Evolutionary conservation across 441 rosid genomes (phyloP).

Genomic region (Adansonia madagascariensis): DNA sequence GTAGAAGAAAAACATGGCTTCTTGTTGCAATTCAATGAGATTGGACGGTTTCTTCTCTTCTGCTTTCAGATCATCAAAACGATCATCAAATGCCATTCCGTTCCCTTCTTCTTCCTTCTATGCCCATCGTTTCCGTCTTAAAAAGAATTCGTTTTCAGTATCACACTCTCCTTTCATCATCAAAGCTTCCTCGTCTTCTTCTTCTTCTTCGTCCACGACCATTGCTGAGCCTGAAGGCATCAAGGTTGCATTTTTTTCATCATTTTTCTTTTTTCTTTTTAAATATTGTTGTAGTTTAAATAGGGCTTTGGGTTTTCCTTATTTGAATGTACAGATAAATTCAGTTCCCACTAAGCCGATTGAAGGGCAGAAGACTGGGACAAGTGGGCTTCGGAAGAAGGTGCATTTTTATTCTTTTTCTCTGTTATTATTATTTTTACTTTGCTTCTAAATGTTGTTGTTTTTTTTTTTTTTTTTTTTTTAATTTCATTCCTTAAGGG

Average conservation of each 20-base stretch:
- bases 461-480: too few relatives aligned
- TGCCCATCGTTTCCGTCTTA: conserved; percentile 36
- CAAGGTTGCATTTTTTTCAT: conserved; percentile 48
- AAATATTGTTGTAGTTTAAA: neutral
- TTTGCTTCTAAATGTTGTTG: neutral
- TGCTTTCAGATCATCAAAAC: conserved; percentile 26
- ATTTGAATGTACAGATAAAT: conserved; percentile 45
- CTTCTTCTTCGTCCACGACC: too few relatives aligned
- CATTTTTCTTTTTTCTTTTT: neutral
- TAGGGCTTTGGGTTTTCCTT: neutral
- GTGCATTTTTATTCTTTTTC: conserved; percentile 31
- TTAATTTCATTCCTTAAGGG: neutral
- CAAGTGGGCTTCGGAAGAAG: conserved; percentile 94
- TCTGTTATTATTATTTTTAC: neutral
- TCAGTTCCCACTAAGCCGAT: conserved; percentile 87
- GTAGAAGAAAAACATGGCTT: conserved; percentile 29
- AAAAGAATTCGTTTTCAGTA: conserved; percentile 23
- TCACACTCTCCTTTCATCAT: conserved; percentile 31
- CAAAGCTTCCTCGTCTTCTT: conserved; percentile 52
- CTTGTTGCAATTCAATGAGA: conserved; percentile 40
- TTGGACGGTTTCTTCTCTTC: conserved; percentile 42
- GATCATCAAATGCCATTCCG: conserved; percentile 27
- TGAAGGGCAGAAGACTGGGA: conserved; percentile 93
- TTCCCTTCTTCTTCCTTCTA: conserved; percentile 31
- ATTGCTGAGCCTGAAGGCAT: conserved; percentile 74